Percentiles rank a stretch among this genome's conserved stretches.
These are phyloP conservation scores for Effrenium voratum DNA, from an alignment of 73 alveolate genomes.

Conservation along the genomic window DNA sequence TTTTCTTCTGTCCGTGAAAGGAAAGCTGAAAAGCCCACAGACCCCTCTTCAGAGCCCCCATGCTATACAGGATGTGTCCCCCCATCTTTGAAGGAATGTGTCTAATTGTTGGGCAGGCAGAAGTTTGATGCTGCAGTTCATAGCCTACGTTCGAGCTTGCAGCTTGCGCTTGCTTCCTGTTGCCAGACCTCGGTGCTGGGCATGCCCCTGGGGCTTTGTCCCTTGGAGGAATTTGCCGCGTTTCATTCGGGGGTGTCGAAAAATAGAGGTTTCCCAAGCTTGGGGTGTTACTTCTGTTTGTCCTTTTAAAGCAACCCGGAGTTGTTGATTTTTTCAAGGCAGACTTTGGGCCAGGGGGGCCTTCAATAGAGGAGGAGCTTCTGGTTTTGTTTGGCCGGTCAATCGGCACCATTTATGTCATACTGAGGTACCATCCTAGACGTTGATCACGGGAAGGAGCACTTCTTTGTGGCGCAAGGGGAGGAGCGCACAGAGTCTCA, in stretches of 20 bases:
- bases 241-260: no score
- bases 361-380: neutral
- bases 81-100: neutral
- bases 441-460: slow-evolving; percentile 29
- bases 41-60: neutral
- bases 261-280: neutral
- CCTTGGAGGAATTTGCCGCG: no score
- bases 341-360: no score
- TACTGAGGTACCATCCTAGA: slow-evolving; percentile 13
- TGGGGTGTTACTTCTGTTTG: neutral
- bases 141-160: neutral
- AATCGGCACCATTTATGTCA: neutral
- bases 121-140: no score
- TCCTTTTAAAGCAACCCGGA: neutral
- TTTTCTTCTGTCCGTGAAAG: neutral
- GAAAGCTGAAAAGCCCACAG: neutral
- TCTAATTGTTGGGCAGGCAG: neutral
- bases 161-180: no score
- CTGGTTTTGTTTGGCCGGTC: neutral
- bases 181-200: no score
- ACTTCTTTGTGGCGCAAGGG: neutral
- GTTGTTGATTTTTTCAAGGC: neutral
- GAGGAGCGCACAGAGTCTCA: no score
- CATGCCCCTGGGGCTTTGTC: no score
- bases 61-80: neutral